A percentile compares a stretch with the other conserved stretches of the same genome.
Conservation (phyloP, 202 grass and related monocot genomes). For the Bolboschoenoplectus hybrid region DNA sequence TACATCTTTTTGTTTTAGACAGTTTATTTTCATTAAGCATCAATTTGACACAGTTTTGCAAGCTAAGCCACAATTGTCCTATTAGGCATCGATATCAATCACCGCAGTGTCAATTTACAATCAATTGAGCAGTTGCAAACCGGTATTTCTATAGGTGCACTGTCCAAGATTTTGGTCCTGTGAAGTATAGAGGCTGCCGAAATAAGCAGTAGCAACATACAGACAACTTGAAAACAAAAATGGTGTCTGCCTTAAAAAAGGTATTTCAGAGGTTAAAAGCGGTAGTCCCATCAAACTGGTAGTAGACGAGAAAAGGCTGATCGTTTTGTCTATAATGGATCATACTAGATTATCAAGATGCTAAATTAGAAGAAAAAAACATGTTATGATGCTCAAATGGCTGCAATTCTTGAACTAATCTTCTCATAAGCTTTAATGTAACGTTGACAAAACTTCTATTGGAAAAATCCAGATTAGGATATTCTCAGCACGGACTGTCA, state of each 20-base stretch:
- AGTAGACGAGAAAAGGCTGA: not conserved
- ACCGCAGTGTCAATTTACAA: not conserved
- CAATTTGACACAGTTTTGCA: not conserved
- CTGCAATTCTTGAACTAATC: not conserved
- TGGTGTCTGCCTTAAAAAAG: not conserved
- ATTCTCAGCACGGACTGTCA: slow-evolving; percentile 72
- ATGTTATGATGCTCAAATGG: not conserved
- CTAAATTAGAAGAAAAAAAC: not conserved
- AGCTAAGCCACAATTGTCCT: slow-evolving; percentile 11
- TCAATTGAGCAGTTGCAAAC: not conserved
- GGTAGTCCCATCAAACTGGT: slow-evolving; percentile 24
- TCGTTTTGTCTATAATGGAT: not conserved
- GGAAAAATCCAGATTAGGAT: slow-evolving; percentile 62
- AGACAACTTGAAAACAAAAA: not conserved
- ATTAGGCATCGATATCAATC: not conserved
- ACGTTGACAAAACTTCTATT: slow-evolving; percentile 25
- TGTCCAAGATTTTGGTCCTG: not conserved
- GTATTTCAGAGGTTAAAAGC: slow-evolving; percentile 1
- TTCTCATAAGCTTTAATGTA: not conserved
- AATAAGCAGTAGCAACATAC: slow-evolving; percentile 1
- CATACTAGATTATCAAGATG: not conserved
- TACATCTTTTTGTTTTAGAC: not conserved
- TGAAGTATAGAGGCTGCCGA: not conserved
- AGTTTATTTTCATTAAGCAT: slow-evolving; percentile 8
- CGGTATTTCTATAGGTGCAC: not conserved